A percentile compares a stretch with the other conserved stretches of the same genome.
Evolutionary conservation across 345 rosid genomes (phyloP).

Genomic region (Abelmoschus esculentus): DNA sequence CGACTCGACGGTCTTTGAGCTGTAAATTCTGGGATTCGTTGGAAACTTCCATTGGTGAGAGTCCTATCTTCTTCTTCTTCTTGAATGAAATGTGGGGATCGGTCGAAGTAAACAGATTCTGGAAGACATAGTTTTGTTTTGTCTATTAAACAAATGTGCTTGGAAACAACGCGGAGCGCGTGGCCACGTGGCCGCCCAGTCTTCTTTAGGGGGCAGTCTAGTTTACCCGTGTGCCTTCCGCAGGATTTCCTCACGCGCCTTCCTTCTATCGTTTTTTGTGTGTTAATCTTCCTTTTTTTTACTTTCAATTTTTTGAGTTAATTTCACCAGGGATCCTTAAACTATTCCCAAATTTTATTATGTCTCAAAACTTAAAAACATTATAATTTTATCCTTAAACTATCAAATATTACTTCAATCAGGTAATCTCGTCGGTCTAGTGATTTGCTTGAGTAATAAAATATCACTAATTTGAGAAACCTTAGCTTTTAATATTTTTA

Average conservation of each 20-base stretch:
- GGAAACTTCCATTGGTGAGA: constrained; percentile 30
- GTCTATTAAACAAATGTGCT: not conserved
- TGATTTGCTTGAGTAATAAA: too few species aligned
- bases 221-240: not conserved
- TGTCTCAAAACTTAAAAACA: too few species aligned
- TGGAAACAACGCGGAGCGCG: not conserved
- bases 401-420: too few species aligned
- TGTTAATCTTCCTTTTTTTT: not conserved
- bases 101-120: not conserved
- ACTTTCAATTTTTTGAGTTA: too few species aligned
- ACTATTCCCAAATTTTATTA: too few species aligned
- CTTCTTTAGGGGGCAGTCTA: not conserved
- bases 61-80: not conserved
- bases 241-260: not conserved
- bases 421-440: too few species aligned
- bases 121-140: not conserved
- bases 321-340: too few species aligned
- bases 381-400: too few species aligned
- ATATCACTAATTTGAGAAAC: too few species aligned
- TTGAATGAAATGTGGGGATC: not conserved
- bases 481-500: too few species aligned
- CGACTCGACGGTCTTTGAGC: constrained; percentile 53
- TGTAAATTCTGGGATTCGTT: constrained; percentile 16
- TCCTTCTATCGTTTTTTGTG: not conserved
- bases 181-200: not conserved